Conservation (phyloP, 805 yeast genomes). For the Torulaspora microellipsoides region DNA sequence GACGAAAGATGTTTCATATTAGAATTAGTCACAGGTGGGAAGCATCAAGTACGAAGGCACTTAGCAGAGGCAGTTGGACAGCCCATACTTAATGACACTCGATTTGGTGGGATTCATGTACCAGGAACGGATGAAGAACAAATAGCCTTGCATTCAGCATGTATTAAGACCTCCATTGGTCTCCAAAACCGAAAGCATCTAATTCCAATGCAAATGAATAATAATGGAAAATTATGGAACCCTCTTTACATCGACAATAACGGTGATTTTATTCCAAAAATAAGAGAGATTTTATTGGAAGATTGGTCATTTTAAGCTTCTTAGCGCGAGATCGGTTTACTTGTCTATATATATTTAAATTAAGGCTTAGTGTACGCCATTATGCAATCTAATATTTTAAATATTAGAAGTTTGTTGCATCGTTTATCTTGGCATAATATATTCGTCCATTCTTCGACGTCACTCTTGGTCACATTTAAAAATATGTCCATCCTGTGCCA, state of each 20-base stretch:
- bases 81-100: conserved; percentile 34
- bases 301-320: conserved; percentile 15
- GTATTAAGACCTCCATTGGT: conserved; percentile 34
- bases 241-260: conserved; percentile 20
- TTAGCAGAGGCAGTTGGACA: conserved; percentile 17
- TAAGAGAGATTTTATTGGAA: conserved; percentile 17
- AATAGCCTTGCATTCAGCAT: conserved; percentile 40
- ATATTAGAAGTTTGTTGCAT: conserved; percentile 42
- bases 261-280: conserved; percentile 25
- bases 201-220: conserved; percentile 24
- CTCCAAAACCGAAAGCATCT: conserved; percentile 21
- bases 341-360: no score
- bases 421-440: conserved; percentile 36
- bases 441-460: conserved; percentile 26
- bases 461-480: conserved; percentile 21
- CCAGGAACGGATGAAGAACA: conserved; percentile 14
- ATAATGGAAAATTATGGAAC: conserved; percentile 26
- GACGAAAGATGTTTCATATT: conserved; percentile 26
- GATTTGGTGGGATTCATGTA: conserved; percentile 22
- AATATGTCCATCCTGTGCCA: conserved; percentile 15
- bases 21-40: conserved; percentile 38
- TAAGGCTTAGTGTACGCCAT: conserved; percentile 30
- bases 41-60: conserved; percentile 40
- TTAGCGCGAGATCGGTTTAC: not conserved
- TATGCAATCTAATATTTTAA: conserved; percentile 41